These are phyloP conservation scores for Cladochytrium replicatum DNA, from an alignment of 192 early-diverging fungal genomes.

Conservation along the genomic window DNA sequence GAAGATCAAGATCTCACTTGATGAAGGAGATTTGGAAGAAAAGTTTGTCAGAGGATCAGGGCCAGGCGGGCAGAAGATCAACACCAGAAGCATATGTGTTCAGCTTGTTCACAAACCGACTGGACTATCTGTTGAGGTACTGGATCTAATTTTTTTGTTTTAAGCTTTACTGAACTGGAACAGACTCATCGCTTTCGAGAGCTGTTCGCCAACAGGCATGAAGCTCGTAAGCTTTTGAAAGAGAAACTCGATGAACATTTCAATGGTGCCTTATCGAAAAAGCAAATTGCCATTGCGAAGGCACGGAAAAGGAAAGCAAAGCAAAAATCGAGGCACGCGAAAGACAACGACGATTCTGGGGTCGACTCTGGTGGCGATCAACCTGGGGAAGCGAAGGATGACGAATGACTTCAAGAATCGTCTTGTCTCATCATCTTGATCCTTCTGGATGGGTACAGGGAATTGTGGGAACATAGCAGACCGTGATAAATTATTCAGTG, in stretches of 20 bases:
- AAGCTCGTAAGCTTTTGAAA: conserved; percentile 34
- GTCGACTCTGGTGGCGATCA: too few species aligned
- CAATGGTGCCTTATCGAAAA: conserved; percentile 25
- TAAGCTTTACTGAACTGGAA: not conserved
- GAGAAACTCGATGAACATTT: conserved; percentile 24
- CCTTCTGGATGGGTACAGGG: too few species aligned
- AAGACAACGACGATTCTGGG: too few species aligned
- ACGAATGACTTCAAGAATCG: too few species aligned
- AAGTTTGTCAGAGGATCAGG: conserved; percentile 32
- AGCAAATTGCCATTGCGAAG: conserved; percentile 9
- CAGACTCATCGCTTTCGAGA: conserved; percentile 35
- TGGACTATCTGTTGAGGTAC: conserved; percentile 18
- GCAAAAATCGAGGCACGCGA: conserved; percentile 14
- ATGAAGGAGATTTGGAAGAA: conserved; percentile 32
- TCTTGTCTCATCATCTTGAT: too few species aligned
- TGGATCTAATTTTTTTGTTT: not conserved
- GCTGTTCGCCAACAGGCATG: conserved; percentile 23
- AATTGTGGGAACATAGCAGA: too few species aligned
- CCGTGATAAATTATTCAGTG: too few species aligned
- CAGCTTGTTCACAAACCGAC: conserved; percentile 36
- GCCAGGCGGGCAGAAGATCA: conserved; percentile 38
- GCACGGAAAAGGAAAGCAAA: conserved; percentile 4
- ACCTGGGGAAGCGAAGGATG: too few species aligned
- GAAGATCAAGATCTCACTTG: conserved; percentile 22
- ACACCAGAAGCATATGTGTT: conserved; percentile 25